Conservation (phyloP, 1,139 yeast species). For the Scheffersomyces titani region DNA sequence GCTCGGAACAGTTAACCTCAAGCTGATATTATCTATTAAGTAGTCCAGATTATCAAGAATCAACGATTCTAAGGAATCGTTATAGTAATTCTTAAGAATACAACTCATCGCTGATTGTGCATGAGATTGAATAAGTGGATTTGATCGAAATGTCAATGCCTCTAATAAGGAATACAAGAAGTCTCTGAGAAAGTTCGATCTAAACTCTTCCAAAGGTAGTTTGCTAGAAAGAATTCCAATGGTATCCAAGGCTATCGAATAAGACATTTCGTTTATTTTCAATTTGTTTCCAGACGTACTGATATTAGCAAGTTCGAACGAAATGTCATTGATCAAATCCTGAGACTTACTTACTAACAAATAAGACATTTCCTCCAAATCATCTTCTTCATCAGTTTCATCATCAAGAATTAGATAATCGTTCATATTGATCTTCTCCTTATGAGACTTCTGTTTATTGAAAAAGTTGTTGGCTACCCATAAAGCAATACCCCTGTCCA, state of each 20-base stretch:
- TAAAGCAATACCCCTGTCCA: conserved; percentile 17
- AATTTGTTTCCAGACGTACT: not conserved
- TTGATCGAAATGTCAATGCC: conserved; percentile 30
- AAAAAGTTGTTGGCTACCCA: conserved; percentile 33
- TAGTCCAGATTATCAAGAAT: conserved; percentile 76
- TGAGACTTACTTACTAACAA: conserved; percentile 27
- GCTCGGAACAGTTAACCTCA: conserved; percentile 64
- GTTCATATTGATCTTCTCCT: conserved; percentile 12
- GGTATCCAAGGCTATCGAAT: conserved; percentile 32
- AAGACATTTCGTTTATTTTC: conserved; percentile 22
- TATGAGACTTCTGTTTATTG: conserved; percentile 1
- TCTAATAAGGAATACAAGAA: conserved; percentile 36
- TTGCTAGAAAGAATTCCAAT: conserved; percentile 26
- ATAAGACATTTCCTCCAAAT: conserved; percentile 18
- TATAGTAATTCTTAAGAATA: conserved; percentile 57
- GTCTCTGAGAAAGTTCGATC: conserved; percentile 32
- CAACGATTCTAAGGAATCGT: conserved; percentile 55
- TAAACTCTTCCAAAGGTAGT: conserved; percentile 28
- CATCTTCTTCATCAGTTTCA: conserved; percentile 10
- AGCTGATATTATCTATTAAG: conserved; percentile 71
- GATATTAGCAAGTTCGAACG: conserved; percentile 8
- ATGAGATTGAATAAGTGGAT: conserved; percentile 31
- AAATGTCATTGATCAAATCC: conserved; percentile 21
- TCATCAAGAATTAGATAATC: conserved; percentile 26
- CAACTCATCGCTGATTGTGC: conserved; percentile 26